Evolutionary conservation across 305 asterid species (phyloP), one percentile per base, ranked within the genome.

Genomic region (Fraxinus greggii): DNA sequence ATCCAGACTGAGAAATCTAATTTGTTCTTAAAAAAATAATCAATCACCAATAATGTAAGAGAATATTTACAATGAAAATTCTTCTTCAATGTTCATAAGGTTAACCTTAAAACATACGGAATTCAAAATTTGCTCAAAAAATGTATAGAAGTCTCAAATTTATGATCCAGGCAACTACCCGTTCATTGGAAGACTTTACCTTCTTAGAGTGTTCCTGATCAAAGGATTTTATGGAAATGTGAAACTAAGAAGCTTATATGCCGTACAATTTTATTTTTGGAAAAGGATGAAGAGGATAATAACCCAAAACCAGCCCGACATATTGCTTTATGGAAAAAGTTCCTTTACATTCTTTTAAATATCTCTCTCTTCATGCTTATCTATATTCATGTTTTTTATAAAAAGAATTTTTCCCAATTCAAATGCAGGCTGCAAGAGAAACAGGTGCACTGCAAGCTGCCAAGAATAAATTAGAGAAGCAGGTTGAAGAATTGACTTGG

Each of bases 401-500:
- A n/a, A n/a, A n/a, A n/a, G n/a, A n/a, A 28, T 24, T 67, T 28
- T 45, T 12, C 2, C 15, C 35, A 24, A 59, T 32, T 82, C 32
- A 75, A 72, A 81, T 69, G 48, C 88, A 97, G 99, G 98, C 99
- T 83, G 98, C 99, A 28, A 90, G 90, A 87, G 99, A 97, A 91
- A 97, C 98, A 54, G 99, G 99, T 84, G 99, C 99, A 51, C 96
- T 97, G 72, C 98, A 94, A 92, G 99, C 99, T 89, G 99, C 99
- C 82, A 97, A 97, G 91, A 97, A 94, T 87, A 97, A 97, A 84
- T 87, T 97, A 80, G 99, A 97, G 96, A 97, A 97, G 95, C 98
- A 94, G 90, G 98, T 97, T 86, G 99, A 97, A 87, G 99, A 97
- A 83, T 83, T 97, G 87, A 94, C 97, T 75, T 97, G 99, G 99